Base-by-base conservation (phyloP, 768 basidiomycete species). In the Omphalotus guepiniiformis region DNA sequence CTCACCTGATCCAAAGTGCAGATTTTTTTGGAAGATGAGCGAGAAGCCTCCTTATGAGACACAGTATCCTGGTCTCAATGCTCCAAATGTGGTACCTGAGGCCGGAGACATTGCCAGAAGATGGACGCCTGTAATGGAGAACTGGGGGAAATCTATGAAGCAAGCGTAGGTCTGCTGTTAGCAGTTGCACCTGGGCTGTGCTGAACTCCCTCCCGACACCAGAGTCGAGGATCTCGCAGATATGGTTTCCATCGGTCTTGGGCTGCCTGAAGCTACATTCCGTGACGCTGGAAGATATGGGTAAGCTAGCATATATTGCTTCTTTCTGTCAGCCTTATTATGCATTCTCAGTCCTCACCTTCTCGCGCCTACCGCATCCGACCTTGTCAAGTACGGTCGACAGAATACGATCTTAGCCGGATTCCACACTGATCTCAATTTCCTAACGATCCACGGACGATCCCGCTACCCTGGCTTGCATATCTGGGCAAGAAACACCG, bases 401-500 rank as follows among this genome's bases (percentile, higher is more conserved):
- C 79, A 80, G 53, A 80, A 89, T 55, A 90, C 88, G 16, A 94
- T 95, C 52, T 78, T 93, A 38, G 93, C 93, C 18, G 94, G 94
- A 2, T 96, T 96, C 61, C 94, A 97, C 61, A 84, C 88, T 1
- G 93, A 97, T 62, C 79, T 97, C 48, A 96, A 96, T 60, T 94
- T 93, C 59, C 70, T 96, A 53, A 92, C 88, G n/a, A 92, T 92
- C 35, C 86, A 92, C 52, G 91, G 90, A 35, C 85, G 87, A 25
- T 90, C 85, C 5, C 77, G 87, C 50, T 93, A 86, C 64, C 89
- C 92, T 0, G 92, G 90, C 22, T 74, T 96, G 19, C 79, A 96
- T 62, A 88, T 97, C 43, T 96, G 94, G 94, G 94, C 92, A 12
- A 78, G 94, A 29, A 96, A 97, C 59, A 85, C 85, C 0, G 94